These are phyloP conservation scores for Polyporus tsugae DNA, from an alignment of 1,284 basidiomycete species.

Conservation along the genomic window DNA sequence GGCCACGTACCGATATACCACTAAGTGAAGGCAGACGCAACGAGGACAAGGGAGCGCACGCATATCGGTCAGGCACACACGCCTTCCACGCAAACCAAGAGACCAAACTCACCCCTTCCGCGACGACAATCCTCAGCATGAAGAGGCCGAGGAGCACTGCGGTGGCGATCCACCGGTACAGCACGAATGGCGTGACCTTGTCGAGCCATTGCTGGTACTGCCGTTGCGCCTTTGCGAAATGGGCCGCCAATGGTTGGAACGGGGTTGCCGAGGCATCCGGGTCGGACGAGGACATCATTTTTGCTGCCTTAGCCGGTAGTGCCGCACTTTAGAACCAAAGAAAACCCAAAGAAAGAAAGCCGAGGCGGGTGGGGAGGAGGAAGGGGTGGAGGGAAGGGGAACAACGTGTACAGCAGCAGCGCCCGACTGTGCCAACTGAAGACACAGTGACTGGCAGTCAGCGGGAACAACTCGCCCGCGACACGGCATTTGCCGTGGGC, in stretches of 20 bases:
- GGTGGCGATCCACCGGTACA: conserved; percentile 91
- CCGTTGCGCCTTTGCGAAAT: conserved; percentile 61
- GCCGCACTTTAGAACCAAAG: conserved; percentile 5
- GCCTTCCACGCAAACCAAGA: neutral
- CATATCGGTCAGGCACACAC: conserved; percentile 1
- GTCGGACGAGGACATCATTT: conserved; percentile 48
- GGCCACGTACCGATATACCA: no score
- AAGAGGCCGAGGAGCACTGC: conserved; percentile 81
- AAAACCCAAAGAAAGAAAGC: conserved; percentile 6
- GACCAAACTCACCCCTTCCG: conserved; percentile 85
- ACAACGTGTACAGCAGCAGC: conserved; percentile 10
- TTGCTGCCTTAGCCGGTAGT: conserved; percentile 39
- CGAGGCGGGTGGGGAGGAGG: conserved; percentile 7
- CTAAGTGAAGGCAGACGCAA: no score
- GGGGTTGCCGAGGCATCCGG: conserved; percentile 53
- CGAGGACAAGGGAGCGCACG: conserved; percentile 75
- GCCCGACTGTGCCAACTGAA: neutral
- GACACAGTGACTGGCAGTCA: neutral
- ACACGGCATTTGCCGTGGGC: neutral
- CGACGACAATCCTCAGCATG: conserved; percentile 85
- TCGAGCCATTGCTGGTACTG: conserved; percentile 90
- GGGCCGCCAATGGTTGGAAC: conserved; percentile 58
- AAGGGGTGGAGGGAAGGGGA: conserved; percentile 12
- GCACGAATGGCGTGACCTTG: conserved; percentile 88
- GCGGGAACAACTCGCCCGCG: neutral